phyloP scores from a whole-genome alignment of 352 stramenopile genomes.

The Globisporangium heterothallicum region DNA sequence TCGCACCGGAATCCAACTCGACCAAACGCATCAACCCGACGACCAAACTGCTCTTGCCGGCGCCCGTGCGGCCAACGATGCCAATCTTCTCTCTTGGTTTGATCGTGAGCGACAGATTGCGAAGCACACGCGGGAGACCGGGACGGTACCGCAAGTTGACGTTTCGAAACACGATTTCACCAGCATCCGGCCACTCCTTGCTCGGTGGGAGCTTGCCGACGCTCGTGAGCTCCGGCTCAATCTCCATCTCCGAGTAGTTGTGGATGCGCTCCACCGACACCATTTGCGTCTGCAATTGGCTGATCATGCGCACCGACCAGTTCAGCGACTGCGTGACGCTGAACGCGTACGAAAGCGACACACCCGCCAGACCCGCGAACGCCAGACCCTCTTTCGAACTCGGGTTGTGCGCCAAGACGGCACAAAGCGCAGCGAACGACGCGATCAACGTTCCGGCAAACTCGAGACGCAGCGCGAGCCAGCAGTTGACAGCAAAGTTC shows the following conservation, averaged over 20 bases:
- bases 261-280: constrained; percentile 73
- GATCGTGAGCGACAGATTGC: constrained; percentile 59
- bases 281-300: constrained; percentile 77
- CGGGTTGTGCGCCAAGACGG: constrained; percentile 46
- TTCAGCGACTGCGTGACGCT: constrained; percentile 74
- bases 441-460: constrained; percentile 65
- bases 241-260: constrained; percentile 58
- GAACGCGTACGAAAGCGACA: constrained; percentile 79
- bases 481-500: constrained; percentile 73
- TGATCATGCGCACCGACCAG: constrained; percentile 70
- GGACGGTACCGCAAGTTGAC: constrained; percentile 84
- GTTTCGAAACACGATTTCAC: constrained; percentile 70
- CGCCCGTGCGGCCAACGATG: constrained; percentile 62
- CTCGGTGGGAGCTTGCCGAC: constrained; percentile 68
- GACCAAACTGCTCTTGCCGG: constrained; percentile 79
- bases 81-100: constrained; percentile 64
- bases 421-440: constrained; percentile 40
- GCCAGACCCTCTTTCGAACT: constrained; percentile 27
- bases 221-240: constrained; percentile 78
- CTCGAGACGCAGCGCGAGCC: constrained; percentile 69
- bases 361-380: constrained; percentile 56
- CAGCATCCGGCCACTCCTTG: constrained; percentile 61
- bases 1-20: constrained; percentile 54
- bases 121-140: constrained; percentile 33
- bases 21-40: constrained; percentile 80